Percentiles rank a stretch among this genome's conserved stretches.
Conservation (phyloP, 2,329 filamentous ascomycete species). For the Emmonsiellopsis sp. region DNA sequence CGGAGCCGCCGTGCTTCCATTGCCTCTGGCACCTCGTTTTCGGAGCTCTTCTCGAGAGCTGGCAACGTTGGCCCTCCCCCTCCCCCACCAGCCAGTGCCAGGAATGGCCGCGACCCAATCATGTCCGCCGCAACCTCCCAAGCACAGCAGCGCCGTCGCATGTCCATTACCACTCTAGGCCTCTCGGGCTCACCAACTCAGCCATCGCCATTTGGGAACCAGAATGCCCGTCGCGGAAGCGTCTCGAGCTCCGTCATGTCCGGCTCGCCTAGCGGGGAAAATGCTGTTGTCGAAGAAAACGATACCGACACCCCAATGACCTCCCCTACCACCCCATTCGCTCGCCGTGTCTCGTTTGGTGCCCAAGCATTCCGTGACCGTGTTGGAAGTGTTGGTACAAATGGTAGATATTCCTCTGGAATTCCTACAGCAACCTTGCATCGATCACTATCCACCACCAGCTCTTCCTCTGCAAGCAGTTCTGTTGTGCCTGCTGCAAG, state of each 20-base stretch:
- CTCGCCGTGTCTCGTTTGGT: conserved; percentile 82
- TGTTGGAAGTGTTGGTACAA: conserved; percentile 50
- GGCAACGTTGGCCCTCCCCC: conserved; percentile 14
- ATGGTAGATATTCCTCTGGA: conserved; percentile 48
- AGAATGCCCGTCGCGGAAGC: conserved; percentile 52
- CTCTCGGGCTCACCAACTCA: conserved; percentile 63
- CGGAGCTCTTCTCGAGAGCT: conserved; percentile 31
- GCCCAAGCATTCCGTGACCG: conserved; percentile 66
- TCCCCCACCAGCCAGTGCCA: conserved; percentile 43
- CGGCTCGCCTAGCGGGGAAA: conserved; percentile 30
- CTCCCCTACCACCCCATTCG: conserved; percentile 57
- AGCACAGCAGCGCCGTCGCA: conserved; percentile 49
- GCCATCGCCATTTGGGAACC: conserved; percentile 36
- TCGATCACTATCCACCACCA: conserved; percentile 19
- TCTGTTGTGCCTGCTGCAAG: conserved; percentile 24
- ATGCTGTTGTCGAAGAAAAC: conserved; percentile 53
- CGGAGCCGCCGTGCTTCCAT: conserved; percentile 39
- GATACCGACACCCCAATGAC: conserved; percentile 51
- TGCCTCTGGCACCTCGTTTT: conserved; percentile 29
- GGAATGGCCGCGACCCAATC: conserved; percentile 25
- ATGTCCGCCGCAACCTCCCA: conserved; percentile 40
- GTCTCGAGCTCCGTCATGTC: conserved; percentile 52
- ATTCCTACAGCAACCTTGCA: conserved; percentile 17
- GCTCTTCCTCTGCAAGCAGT: conserved; percentile 13
- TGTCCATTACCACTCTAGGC: conserved; percentile 66